phyloP scores from a whole-genome alignment of 148 eudicot species.

The Persicaria tinctoria region DNA sequence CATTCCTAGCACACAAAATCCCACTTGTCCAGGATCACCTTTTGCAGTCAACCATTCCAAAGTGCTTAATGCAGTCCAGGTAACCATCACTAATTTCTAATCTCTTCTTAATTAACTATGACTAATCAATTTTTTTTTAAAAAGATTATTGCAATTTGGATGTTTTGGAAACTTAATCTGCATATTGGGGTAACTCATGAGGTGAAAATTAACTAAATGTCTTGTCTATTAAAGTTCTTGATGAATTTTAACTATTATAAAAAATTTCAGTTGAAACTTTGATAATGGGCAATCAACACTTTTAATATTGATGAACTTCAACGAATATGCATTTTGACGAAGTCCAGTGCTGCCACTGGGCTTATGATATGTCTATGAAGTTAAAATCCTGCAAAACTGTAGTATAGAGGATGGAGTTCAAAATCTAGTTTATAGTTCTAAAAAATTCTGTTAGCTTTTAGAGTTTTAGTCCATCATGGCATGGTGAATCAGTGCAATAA shows the following conservation, averaged over 20 bases:
- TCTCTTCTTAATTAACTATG: background rate
- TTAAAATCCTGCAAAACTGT: background rate
- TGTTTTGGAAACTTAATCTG: no score
- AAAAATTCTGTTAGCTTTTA: background rate
- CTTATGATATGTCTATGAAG: no score
- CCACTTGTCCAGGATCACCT: slow-evolving; percentile 54
- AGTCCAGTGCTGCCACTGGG: no score
- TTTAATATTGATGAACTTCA: background rate
- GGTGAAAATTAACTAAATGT: no score
- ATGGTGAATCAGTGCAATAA: background rate
- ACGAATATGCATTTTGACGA: background rate
- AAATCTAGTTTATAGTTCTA: background rate
- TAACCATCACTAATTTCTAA: slow-evolving; percentile 10
- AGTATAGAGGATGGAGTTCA: background rate
- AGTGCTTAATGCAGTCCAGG: slow-evolving; percentile 90
- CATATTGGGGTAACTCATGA: no score
- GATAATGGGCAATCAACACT: background rate
- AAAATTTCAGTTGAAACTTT: background rate
- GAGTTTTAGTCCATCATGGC: background rate
- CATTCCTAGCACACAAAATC: slow-evolving; percentile 79
- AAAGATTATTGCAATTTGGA: background rate
- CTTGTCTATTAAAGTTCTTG: background rate
- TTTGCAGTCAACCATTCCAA: slow-evolving; percentile 86
- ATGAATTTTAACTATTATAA: background rate
- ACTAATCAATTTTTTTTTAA: background rate